These are phyloP conservation scores for Takashimella tepidaria DNA, from an alignment of 1,284 basidiomycete genomes.

Conservation along the genomic window DNA sequence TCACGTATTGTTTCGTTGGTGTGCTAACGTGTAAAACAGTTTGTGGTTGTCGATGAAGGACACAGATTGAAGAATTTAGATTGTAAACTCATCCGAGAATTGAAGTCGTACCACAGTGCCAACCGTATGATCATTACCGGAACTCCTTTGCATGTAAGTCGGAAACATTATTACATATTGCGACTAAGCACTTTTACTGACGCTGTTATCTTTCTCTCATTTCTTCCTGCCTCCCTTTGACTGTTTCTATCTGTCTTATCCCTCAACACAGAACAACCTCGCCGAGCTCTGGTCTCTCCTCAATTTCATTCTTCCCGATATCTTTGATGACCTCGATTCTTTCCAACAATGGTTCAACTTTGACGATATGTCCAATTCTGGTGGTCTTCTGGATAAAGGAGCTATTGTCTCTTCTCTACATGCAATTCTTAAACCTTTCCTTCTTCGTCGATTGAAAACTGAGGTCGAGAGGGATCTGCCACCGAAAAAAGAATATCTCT, in stretches of 20 bases:
- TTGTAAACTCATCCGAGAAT: conserved; percentile 69
- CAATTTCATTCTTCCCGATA: conserved; percentile 87
- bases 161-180: background rate
- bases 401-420: conserved; percentile 75
- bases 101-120: conserved; percentile 79
- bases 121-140: conserved; percentile 90
- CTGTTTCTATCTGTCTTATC: no score
- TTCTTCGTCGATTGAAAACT: conserved; percentile 83
- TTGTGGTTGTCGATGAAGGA: conserved; percentile 93
- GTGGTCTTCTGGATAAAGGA: conserved; percentile 54
- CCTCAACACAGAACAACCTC: conserved; percentile 90
- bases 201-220: background rate
- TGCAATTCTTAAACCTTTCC: conserved; percentile 87
- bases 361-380: conserved; percentile 32
- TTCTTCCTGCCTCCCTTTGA: no score
- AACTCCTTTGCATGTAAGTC: conserved; percentile 78
- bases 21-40: conserved; percentile 40
- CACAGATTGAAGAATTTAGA: conserved; percentile 78
- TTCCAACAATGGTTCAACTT: conserved; percentile 81
- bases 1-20: no score
- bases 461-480: conserved; percentile 80
- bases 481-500: conserved; percentile 87
- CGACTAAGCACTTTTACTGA: background rate
- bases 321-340: conserved; percentile 82
- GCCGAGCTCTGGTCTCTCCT: conserved; percentile 90